These are phyloP conservation scores for Suillus ampliporus DNA, from an alignment of 768 basidiomycete genomes.

Conservation along the genomic window DNA sequence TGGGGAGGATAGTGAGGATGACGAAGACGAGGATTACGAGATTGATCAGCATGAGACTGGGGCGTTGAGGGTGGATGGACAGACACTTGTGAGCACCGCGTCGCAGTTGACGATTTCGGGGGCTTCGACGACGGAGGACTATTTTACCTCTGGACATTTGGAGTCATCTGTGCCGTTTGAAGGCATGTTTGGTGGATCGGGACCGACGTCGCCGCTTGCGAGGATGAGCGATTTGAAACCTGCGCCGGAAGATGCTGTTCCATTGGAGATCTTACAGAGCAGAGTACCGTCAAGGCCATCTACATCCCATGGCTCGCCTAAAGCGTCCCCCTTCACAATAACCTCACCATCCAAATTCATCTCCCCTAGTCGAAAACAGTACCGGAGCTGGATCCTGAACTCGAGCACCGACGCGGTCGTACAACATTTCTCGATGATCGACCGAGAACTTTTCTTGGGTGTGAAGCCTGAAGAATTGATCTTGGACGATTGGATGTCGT, in stretches of 20 bases:
- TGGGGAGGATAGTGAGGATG: conserved; percentile 49
- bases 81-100: conserved; percentile 20
- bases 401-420: conserved; percentile 68
- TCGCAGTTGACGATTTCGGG: conserved; percentile 29
- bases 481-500: conserved; percentile 68
- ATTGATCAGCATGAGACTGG: conserved; percentile 42
- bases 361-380: conserved; percentile 47
- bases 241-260: conserved; percentile 64
- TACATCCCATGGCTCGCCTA: conserved; percentile 37
- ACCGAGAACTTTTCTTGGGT: conserved; percentile 83
- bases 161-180: conserved; percentile 20
- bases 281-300: conserved; percentile 50
- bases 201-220: conserved; percentile 36
- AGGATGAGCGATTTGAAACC: conserved; percentile 51
- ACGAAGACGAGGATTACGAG: conserved; percentile 38
- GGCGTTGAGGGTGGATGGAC: conserved; percentile 14
- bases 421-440: conserved; percentile 85
- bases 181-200: conserved; percentile 2
- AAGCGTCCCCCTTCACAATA: conserved; percentile 26
- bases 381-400: conserved; percentile 76
- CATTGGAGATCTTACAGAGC: conserved; percentile 68
- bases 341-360: conserved; percentile 42
- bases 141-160: conserved; percentile 24
- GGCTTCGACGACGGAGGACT: conserved; percentile 25
- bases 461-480: conserved; percentile 91